Conservation (phyloP, 331 rosid genomes). For the Cydonia oblonga region DNA sequence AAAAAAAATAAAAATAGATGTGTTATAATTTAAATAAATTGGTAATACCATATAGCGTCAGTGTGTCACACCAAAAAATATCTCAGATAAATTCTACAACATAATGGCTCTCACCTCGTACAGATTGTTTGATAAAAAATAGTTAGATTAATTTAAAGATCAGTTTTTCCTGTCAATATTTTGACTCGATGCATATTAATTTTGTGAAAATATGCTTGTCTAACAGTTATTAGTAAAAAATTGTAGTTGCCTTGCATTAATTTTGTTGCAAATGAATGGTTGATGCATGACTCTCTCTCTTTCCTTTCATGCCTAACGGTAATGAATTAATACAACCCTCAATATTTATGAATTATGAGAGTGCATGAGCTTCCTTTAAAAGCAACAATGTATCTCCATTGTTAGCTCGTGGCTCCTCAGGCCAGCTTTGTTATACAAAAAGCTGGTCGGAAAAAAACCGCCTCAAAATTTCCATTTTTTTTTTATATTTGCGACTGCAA, state of each 20-base stretch:
- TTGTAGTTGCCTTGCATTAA: neutral
- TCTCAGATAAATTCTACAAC: too few species aligned
- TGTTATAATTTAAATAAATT: too few species aligned
- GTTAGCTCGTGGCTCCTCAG: neutral
- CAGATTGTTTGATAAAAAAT: too few species aligned
- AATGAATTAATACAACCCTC: neutral
- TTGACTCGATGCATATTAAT: too few species aligned
- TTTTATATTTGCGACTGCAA: too few species aligned
- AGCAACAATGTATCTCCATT: neutral
- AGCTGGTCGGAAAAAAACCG: neutral
- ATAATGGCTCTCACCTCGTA: too few species aligned
- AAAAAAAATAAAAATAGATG: too few species aligned
- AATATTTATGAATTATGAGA: neutral
- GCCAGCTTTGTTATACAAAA: neutral
- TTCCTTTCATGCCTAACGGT: neutral
- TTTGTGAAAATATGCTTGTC: neutral
- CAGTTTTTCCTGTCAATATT: too few species aligned
- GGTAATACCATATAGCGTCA: too few species aligned
- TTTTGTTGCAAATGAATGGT: neutral
- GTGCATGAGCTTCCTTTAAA: neutral
- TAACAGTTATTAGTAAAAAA: neutral
- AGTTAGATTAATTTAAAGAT: too few species aligned
- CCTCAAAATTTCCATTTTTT: neutral
- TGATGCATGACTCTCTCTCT: neutral
- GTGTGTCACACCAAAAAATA: too few species aligned